Percentiles rank a stretch among this genome's conserved stretches.
These are phyloP conservation scores for Eimeria falciformis DNA, from an alignment of 169 alveolate genomes.

Conservation along the genomic window DNA sequence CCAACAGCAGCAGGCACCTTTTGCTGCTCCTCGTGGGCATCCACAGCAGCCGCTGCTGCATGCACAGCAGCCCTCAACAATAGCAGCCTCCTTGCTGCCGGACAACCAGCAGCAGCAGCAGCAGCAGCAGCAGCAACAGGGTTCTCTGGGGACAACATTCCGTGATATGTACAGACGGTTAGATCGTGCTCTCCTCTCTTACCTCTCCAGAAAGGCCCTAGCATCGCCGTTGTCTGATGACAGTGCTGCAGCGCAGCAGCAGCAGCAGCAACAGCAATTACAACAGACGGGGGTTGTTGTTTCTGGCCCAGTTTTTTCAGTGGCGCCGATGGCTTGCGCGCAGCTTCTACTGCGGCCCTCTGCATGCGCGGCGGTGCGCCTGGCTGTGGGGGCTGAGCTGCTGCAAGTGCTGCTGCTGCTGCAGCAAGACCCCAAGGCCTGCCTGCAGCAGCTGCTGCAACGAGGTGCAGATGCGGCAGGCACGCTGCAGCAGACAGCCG, in stretches of 20 bases:
- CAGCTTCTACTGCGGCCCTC: conserved; percentile 62
- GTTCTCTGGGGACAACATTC: not conserved
- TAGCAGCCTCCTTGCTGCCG: not conserved
- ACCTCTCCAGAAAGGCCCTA: not conserved
- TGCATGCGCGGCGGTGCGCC: conserved; percentile 45
- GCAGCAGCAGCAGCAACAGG: not conserved
- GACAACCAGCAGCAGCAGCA: not conserved
- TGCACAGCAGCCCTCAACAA: not conserved
- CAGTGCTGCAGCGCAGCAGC: not conserved
- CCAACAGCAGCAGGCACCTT: not conserved
- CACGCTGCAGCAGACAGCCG: conserved; percentile 35
- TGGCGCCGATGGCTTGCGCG: conserved; percentile 17
- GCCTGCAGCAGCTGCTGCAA: conserved; percentile 49
- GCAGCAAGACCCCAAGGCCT: conserved; percentile 45
- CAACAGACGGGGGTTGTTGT: not conserved
- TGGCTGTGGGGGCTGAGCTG: conserved; percentile 43
- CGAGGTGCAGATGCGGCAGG: not conserved
- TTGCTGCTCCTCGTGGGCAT: too few species aligned
- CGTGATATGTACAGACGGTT: conserved; percentile 38
- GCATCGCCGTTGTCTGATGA: not conserved
- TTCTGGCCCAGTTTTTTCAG: conserved; percentile 20
- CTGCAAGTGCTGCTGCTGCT: conserved; percentile 57
- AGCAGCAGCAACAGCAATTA: conserved; percentile 34
- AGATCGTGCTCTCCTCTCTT: conserved; percentile 26
- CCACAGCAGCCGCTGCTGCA: conserved; percentile 23